These are phyloP conservation scores for Sclerotinia sclerotiorum DNA, from an alignment of 2,329 filamentous ascomycete species.

Conservation along the genomic window DNA sequence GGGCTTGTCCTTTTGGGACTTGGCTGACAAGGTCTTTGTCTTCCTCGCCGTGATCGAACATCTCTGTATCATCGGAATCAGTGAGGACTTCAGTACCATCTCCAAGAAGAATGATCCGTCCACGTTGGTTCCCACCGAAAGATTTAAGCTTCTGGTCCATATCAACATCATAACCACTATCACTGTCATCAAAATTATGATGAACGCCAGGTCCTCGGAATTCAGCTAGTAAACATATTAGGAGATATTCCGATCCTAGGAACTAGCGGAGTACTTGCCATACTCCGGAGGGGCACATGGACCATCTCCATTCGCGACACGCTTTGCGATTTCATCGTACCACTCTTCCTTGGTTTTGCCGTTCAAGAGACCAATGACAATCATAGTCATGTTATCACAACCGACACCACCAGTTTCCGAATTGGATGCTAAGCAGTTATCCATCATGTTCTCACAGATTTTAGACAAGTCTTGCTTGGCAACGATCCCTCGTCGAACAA, in stretches of 20 bases:
- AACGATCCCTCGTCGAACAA: constrained; percentile 92
- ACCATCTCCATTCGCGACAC: constrained; percentile 94
- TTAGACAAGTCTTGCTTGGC: constrained; percentile 92
- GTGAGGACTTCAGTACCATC: constrained; percentile 92
- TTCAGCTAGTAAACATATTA: constrained; percentile 60
- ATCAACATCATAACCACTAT: constrained; percentile 74
- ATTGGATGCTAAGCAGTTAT: constrained; percentile 97
- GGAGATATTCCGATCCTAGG: constrained; percentile 26
- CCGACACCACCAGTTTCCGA: constrained; percentile 97
- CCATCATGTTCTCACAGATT: constrained; percentile 99
- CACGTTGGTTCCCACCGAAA: constrained; percentile 69
- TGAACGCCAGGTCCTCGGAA: constrained; percentile 81
- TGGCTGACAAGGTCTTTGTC: constrained; percentile 85
- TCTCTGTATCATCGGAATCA: constrained; percentile 85
- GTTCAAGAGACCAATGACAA: constrained; percentile 81
- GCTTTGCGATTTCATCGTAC: constrained; percentile 93
- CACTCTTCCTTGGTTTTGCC: constrained; percentile 96
- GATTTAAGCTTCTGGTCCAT: constrained; percentile 62
- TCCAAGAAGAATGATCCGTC: constrained; percentile 90
- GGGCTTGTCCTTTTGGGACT: constrained; percentile 62
- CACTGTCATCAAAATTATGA: constrained; percentile 79
- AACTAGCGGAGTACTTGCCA: constrained; percentile 58
- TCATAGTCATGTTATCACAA: constrained; percentile 99
- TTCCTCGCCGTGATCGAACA: constrained; percentile 87
- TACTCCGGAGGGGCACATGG: constrained; percentile 99